Evolutionary conservation across 441 rosid genomes (phyloP).

Genomic region (Rhodomyrtus psidioides): DNA sequence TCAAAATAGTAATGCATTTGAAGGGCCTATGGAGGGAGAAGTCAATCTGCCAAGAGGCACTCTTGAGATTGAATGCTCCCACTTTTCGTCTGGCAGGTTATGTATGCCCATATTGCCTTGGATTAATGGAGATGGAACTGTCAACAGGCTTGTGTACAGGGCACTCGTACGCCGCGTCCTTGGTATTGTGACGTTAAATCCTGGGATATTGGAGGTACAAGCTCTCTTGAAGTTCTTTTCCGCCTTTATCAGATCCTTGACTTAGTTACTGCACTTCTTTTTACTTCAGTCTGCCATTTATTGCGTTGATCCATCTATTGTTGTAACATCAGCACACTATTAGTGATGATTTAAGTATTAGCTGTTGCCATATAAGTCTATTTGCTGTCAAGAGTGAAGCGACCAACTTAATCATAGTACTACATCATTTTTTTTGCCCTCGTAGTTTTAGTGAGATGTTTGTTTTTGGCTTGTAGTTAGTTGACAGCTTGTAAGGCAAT

Average conservation of each 20-base stretch:
- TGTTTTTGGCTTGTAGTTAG: not conserved
- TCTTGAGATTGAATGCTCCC: conserved; percentile 18
- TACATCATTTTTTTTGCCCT: not conserved
- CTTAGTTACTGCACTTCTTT: not conserved
- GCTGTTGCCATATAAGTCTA: not conserved
- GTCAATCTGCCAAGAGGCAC: conserved; percentile 11
- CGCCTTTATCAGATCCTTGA: not conserved
- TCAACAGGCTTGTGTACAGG: conserved; percentile 52
- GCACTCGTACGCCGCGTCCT: conserved; percentile 77
- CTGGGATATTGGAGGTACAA: conserved; percentile 82
- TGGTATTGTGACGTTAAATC: conserved; percentile 83
- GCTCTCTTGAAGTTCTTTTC: conserved; percentile 1
- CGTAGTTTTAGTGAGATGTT: not conserved
- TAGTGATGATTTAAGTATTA: not conserved
- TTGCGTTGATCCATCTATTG: not conserved
- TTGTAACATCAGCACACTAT: not conserved
- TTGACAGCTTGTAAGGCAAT: not conserved
- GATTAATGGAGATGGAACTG: conserved; percentile 85
- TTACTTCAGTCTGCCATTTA: not conserved
- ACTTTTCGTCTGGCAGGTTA: conserved; percentile 23
- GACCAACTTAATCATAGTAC: not conserved
- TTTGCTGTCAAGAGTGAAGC: not conserved
- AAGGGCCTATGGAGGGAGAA: conserved; percentile 18
- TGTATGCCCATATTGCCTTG: conserved; percentile 76
- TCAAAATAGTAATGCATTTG: conserved; percentile 19